These are phyloP conservation scores for Xylariaceae sp. DNA, from an alignment of 2,329 filamentous ascomycete genomes.

Conservation along the genomic window DNA sequence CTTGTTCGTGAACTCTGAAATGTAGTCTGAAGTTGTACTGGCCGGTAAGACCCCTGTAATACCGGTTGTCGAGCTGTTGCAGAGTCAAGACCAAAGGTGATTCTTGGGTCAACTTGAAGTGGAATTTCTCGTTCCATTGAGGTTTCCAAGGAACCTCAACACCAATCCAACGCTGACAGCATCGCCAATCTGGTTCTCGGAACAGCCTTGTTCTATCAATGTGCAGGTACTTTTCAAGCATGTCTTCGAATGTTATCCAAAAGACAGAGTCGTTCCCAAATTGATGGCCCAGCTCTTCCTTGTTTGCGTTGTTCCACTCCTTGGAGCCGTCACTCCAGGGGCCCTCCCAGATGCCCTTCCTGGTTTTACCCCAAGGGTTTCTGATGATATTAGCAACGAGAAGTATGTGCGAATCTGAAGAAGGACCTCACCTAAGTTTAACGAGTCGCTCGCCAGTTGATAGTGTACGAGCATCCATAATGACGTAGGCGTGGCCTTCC, in stretches of 20 bases:
- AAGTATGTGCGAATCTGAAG: too few species aligned
- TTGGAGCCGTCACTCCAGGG: conserved; percentile 57
- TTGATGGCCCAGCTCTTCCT: conserved; percentile 52
- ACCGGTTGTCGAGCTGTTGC: conserved; percentile 58
- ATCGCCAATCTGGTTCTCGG: conserved; percentile 52
- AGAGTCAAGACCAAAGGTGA: conserved; percentile 57
- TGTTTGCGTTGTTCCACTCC: conserved; percentile 56
- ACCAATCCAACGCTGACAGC: conserved; percentile 57
- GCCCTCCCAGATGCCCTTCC: conserved; percentile 57
- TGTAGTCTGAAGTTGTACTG: conserved; percentile 50
- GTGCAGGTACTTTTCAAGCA: conserved; percentile 57
- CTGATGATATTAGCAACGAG: conserved; percentile 15
- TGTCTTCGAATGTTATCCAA: conserved; percentile 60
- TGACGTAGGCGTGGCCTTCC: conserved; percentile 55
- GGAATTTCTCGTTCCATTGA: conserved; percentile 59
- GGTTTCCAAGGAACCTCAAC: conserved; percentile 59
- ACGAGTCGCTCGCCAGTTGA: conserved; percentile 51
- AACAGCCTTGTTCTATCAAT: conserved; percentile 62
- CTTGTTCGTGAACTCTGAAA: conserved; percentile 48
- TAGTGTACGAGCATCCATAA: conserved; percentile 53
- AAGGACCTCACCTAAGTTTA: conserved; percentile 39
- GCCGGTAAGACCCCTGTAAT: conserved; percentile 57
- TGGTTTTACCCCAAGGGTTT: conserved; percentile 57
- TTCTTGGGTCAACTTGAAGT: conserved; percentile 50
- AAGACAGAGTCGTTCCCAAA: conserved; percentile 61